A percentile compares a stretch with the other conserved stretches of the same genome.
These are phyloP conservation scores for Pseudogymnoascus sp. DNA, from an alignment of 2,329 filamentous ascomycete genomes.

Conservation along the genomic window DNA sequence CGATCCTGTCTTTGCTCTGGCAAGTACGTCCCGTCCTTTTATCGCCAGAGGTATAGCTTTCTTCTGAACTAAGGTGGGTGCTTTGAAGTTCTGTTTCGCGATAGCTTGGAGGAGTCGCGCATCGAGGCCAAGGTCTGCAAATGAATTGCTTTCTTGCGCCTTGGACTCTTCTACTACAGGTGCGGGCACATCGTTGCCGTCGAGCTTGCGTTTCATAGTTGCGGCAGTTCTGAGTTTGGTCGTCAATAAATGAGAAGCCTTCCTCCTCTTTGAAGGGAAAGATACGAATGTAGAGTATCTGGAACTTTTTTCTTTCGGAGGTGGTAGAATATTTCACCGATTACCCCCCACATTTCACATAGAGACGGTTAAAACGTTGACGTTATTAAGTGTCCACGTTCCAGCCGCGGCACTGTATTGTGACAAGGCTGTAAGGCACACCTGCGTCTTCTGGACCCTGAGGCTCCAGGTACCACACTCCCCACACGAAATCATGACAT, in stretches of 20 bases:
- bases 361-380: neutral
- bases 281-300: slow-evolving; percentile 10
- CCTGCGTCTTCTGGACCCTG: neutral
- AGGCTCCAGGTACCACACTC: neutral
- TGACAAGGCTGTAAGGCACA: neutral
- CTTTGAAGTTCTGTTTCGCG: slow-evolving; percentile 71
- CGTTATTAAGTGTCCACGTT: neutral
- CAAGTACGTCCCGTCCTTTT: slow-evolving; percentile 80
- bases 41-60: slow-evolving; percentile 82
- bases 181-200: slow-evolving; percentile 44
- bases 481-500: neutral
- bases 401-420: too few relatives aligned
- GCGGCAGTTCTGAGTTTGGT: slow-evolving; percentile 11
- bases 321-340: neutral
- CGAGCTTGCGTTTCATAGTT: slow-evolving; percentile 54
- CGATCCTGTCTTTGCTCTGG: slow-evolving; percentile 87
- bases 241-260: slow-evolving; percentile 12
- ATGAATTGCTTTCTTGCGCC: slow-evolving; percentile 39
- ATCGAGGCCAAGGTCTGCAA: slow-evolving; percentile 73
- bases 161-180: slow-evolving; percentile 27
- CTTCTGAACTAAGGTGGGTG: slow-evolving; percentile 81
- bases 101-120: slow-evolving; percentile 78
- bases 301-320: slow-evolving; percentile 10
- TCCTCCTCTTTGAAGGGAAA: slow-evolving; percentile 13
- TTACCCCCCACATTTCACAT: neutral